These are phyloP conservation scores for Jackrogersella multiformis DNA, from an alignment of 495 filamentous ascomycete species.

Conservation along the genomic window DNA sequence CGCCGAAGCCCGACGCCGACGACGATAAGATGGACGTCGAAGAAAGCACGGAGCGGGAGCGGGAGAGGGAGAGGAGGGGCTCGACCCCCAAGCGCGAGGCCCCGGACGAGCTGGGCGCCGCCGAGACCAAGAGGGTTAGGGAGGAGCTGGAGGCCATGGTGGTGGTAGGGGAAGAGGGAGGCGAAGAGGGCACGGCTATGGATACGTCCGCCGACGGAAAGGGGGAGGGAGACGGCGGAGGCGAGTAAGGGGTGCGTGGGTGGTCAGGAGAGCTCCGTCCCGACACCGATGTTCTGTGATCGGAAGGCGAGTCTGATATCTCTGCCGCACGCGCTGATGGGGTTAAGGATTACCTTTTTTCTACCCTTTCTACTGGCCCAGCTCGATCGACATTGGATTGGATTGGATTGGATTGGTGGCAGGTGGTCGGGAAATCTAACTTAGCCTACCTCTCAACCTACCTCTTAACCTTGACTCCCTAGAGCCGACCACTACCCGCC, in stretches of 20 bases:
- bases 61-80: background rate
- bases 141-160: constrained; percentile 35
- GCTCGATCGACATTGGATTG: too few species aligned
- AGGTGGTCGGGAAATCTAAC: too few species aligned
- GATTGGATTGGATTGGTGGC: too few species aligned
- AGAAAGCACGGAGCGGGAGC: background rate
- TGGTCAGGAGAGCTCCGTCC: too few species aligned
- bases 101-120: constrained; percentile 51
- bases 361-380: too few species aligned
- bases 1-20: background rate
- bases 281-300: too few species aligned
- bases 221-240: constrained; percentile 7
- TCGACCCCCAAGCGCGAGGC: constrained; percentile 57
- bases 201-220: constrained; percentile 32
- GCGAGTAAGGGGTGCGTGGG: background rate
- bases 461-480: too few species aligned
- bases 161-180: background rate
- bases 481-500: too few species aligned
- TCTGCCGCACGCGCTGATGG: too few species aligned
- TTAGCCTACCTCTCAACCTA: too few species aligned
- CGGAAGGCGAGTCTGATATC: too few species aligned
- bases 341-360: too few species aligned
- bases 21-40: constrained; percentile 30
- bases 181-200: constrained; percentile 6
- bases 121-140: constrained; percentile 50